Percentiles rank a stretch among this genome's conserved stretches.
Conservation (phyloP, 371 early-diverging fungal genomes). For the Apophysomyces ossiformis region DNA sequence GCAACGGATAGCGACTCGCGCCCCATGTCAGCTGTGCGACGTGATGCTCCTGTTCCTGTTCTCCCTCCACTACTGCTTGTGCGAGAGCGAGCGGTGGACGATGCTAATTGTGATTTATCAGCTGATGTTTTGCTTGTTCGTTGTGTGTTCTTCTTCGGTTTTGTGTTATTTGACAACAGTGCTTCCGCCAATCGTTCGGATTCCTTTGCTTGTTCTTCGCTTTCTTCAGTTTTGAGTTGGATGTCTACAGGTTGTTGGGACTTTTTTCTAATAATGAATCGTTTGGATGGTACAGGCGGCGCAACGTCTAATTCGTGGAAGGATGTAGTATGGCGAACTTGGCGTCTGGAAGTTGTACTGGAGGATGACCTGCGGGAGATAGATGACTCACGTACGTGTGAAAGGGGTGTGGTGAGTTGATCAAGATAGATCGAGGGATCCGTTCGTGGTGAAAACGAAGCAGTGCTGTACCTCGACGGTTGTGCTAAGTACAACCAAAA, state of each 20-base stretch:
- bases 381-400: slow-evolving; percentile 3
- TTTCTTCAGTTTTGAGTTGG: not conserved
- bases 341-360: not conserved
- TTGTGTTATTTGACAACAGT: not conserved
- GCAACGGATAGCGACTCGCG: slow-evolving; percentile 25
- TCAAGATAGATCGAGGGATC: slow-evolving; percentile 19
- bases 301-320: slow-evolving; percentile 20
- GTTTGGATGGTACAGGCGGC: slow-evolving; percentile 26
- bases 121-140: slow-evolving; percentile 1
- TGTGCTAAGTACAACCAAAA: not conserved
- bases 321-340: not conserved
- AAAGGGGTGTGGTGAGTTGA: slow-evolving; percentile 13
- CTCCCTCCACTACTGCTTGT: not conserved
- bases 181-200: not conserved
- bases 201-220: slow-evolving; percentile 1
- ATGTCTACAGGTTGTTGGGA: not conserved
- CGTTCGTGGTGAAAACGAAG: slow-evolving; percentile 17
- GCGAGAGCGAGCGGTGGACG: not conserved
- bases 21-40: slow-evolving; percentile 2
- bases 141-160: not conserved
- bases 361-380: not conserved
- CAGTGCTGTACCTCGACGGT: slow-evolving; percentile 3
- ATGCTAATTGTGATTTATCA: slow-evolving; percentile 4
- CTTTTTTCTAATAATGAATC: slow-evolving; percentile 7
- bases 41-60: not conserved